Conservation (phyloP, 2,329 filamentous ascomycete genomes). For the Fusarium falciforme region DNA sequence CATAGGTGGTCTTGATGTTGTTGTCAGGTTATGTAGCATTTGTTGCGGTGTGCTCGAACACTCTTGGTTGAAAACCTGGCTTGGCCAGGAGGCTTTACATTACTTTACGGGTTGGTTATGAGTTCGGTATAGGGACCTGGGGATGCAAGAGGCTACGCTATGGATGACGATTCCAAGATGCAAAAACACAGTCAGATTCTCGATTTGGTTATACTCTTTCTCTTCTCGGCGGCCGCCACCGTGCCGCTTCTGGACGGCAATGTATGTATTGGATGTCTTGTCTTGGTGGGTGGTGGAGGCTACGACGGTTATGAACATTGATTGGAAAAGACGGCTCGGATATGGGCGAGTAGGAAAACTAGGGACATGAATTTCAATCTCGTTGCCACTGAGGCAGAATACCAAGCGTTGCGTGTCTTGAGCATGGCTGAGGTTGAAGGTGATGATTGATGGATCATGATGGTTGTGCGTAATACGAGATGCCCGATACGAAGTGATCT, state of each 20-base stretch:
- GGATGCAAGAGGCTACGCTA: slow-evolving; percentile 1
- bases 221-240: background rate
- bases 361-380: slow-evolving; percentile 6
- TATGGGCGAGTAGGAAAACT: slow-evolving; percentile 3
- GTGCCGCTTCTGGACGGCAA: background rate
- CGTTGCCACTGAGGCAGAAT: slow-evolving; percentile 11
- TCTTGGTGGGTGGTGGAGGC: slow-evolving; percentile 6
- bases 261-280: background rate
- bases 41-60: background rate
- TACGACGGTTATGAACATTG: slow-evolving; percentile 27
- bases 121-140: background rate
- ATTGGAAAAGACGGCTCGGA: slow-evolving; percentile 23
- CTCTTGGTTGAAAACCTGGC: slow-evolving; percentile 5
- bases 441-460: background rate
- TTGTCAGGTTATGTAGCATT: slow-evolving; percentile 8
- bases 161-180: slow-evolving; percentile 1
- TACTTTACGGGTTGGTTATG: slow-evolving; percentile 6
- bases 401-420: slow-evolving; percentile 2
- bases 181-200: slow-evolving; percentile 2
- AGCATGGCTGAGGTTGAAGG: background rate
- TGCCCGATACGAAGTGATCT: background rate
- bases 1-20: background rate
- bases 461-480: background rate
- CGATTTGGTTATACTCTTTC: slow-evolving; percentile 5
- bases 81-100: background rate